Conservation (phyloP, 345 rosid genomes). For the Acer yangbiense region DNA sequence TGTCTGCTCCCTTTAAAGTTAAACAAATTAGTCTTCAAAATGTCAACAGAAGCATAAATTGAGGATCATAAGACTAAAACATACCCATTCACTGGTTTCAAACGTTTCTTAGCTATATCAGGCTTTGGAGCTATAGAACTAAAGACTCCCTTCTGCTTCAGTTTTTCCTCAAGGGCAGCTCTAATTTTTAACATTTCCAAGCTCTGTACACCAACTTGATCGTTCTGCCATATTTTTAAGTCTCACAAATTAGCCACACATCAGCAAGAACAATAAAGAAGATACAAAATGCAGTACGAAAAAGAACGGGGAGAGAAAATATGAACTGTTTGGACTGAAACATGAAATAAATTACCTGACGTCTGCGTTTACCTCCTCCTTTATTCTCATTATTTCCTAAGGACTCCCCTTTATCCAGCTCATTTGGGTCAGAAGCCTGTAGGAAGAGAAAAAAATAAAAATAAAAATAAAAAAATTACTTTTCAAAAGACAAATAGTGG, state of each 20-base stretch:
- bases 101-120: slow-evolving; percentile 50
- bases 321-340: background rate
- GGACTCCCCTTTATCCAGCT: slow-evolving; percentile 27
- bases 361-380: slow-evolving; percentile 43
- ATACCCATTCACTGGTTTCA: slow-evolving; percentile 66
- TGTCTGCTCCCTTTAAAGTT: slow-evolving; percentile 43
- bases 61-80: background rate
- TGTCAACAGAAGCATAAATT: slow-evolving; percentile 21
- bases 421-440: slow-evolving; percentile 27
- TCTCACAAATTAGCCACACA: slow-evolving; percentile 23
- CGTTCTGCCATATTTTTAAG: slow-evolving; percentile 43
- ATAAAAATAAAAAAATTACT: background rate
- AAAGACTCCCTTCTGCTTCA: slow-evolving; percentile 62
- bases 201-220: slow-evolving; percentile 69
- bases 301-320: background rate
- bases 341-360: slow-evolving; percentile 41
- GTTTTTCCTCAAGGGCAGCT: slow-evolving; percentile 82
- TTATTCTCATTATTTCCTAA: slow-evolving; percentile 23
- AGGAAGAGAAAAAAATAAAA: slow-evolving; percentile 3
- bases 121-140: slow-evolving; percentile 47
- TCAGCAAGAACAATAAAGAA: slow-evolving; percentile 6
- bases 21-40: slow-evolving; percentile 20
- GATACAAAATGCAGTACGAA: background rate
- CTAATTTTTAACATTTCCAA: slow-evolving; percentile 80
- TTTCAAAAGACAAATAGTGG: background rate